Conservation (phyloP, 345 rosid species). For the Citrus cavaleriei region DNA sequence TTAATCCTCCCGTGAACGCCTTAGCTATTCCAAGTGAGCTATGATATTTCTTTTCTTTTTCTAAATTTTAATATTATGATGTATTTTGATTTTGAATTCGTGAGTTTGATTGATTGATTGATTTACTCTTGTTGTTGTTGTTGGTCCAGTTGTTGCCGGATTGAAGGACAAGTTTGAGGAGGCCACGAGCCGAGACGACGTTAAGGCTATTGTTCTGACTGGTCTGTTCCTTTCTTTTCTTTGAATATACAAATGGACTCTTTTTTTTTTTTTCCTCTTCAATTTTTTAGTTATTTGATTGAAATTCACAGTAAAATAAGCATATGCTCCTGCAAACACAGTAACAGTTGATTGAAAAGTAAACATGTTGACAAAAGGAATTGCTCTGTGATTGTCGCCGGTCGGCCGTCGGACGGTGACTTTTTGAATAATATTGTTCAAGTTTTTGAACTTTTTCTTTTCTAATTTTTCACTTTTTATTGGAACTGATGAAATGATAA, state of each 20-base stretch:
- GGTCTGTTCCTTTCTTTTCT: conserved; percentile 31
- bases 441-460: background rate
- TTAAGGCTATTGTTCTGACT: conserved; percentile 77
- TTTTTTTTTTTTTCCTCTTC: too few species aligned
- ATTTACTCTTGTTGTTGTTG: background rate
- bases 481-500: background rate
- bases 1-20: conserved; percentile 96
- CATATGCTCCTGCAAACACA: background rate
- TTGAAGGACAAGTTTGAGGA: conserved; percentile 70
- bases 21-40: conserved; percentile 62
- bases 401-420: background rate
- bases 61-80: background rate
- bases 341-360: background rate
- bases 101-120: background rate
- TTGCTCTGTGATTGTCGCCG: background rate
- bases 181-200: conserved; percentile 68
- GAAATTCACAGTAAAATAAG: background rate
- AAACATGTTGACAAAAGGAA: background rate
- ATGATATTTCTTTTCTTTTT: too few species aligned
- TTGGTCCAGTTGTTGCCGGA: conserved; percentile 56
- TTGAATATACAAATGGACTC: too few species aligned
- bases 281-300: background rate
- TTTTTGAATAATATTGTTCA: too few species aligned
- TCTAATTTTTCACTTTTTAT: too few species aligned
- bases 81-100: background rate